phyloP scores from a whole-genome alignment of 495 filamentous ascomycete species.

The Talaromyces proteolyticus region DNA sequence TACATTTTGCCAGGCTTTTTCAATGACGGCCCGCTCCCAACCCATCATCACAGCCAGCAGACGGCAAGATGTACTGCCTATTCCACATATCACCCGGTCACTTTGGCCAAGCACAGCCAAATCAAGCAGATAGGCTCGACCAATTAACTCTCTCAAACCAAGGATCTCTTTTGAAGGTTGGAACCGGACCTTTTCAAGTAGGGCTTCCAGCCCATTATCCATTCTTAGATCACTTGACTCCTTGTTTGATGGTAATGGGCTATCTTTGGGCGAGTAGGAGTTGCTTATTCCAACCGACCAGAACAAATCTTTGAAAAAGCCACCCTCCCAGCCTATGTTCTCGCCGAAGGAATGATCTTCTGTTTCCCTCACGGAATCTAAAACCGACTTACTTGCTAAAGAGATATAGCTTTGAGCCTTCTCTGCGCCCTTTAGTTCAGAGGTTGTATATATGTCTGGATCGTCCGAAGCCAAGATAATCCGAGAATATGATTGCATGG shows the following conservation, averaged over 20 bases:
- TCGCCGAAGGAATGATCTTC: conserved; percentile 54
- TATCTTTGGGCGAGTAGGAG: neutral
- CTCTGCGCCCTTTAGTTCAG: conserved; percentile 42
- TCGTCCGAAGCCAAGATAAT: conserved; percentile 64
- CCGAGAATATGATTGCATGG: conserved; percentile 13
- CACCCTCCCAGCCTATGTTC: conserved; percentile 67
- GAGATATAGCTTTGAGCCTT: conserved; percentile 61
- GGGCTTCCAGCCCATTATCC: neutral
- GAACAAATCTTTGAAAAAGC: conserved; percentile 66
- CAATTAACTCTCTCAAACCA: conserved; percentile 57
- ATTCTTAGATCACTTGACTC: conserved; percentile 2
- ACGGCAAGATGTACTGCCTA: conserved; percentile 59
- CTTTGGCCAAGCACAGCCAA: conserved; percentile 55
- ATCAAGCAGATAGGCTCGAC: conserved; percentile 65
- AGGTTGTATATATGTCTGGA: conserved; percentile 53
- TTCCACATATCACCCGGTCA: conserved; percentile 59
- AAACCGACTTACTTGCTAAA: conserved; percentile 51
- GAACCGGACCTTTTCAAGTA: conserved; percentile 8
- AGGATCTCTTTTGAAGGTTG: conserved; percentile 44
- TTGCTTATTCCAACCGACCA: conserved; percentile 50
- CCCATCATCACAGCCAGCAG: conserved; percentile 74
- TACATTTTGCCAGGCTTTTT: conserved; percentile 62
- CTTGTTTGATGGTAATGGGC: conserved; percentile 5
- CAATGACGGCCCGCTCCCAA: conserved; percentile 58
- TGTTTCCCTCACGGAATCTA: conserved; percentile 28